Evolutionary conservation across 306 rosid species (phyloP), one percentile per base, ranked within the genome.

Genomic region (Luffa aegyptiaca): DNA sequence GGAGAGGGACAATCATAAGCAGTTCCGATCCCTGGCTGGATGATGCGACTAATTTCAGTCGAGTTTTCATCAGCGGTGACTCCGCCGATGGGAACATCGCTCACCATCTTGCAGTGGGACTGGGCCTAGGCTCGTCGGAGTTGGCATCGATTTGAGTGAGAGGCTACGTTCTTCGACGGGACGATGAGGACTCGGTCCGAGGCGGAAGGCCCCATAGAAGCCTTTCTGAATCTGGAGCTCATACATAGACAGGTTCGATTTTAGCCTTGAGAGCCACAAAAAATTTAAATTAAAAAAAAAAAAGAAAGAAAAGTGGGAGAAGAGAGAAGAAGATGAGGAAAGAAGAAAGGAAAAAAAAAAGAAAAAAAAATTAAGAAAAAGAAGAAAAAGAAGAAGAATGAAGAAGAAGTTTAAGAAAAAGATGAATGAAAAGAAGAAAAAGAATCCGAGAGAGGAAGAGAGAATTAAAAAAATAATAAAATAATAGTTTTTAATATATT

Each of bases 21-120:
- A n/a, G n/a, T n/a, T n/a, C 78, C 44, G 98, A 94, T 21, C 45
- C 83, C 0, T 94, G 98, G 97, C 58, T 94, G 86, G 83, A 75
- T 37, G 85, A 85, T 0, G 94, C 82, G 68, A 96, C 88, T 14
- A 94, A 94, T 86, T 90, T 87, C 61, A 82, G 85, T 41, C 83
- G 80, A 5, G 93, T 92, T 52, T 89, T 92, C 55, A 71, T 94
- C 16, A 87, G 90, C 1, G 97, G 98, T 13, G 98, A 94, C 87
- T 94, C 98, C 3, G 96, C 98, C 0, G 97, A 97, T 2, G 98
- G 97, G 4, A 92, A 90, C 49, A 86, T 87, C 0, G 92, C 94
- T 76, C 98, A 92, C 4, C 16, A 94, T 70, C 78, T 90, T 84
- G 94, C 97, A 3, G 89, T 81, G 80, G 81, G 80, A 64, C 80